Conservation (phyloP, 2,329 filamentous ascomycete genomes). For the Leptographium lundbergii region DNA sequence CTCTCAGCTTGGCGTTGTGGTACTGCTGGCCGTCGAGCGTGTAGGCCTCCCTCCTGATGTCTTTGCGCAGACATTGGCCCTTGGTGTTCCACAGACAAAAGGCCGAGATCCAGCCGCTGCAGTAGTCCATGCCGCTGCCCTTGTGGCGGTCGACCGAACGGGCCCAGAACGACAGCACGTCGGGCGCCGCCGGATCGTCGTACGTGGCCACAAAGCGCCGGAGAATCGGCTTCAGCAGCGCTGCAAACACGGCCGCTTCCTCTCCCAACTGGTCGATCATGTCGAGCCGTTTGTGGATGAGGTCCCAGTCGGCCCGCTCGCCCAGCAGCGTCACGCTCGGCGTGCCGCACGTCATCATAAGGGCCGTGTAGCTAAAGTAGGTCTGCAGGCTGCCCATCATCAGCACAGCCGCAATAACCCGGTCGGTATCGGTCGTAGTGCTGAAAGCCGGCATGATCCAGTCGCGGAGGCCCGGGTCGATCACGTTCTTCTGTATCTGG, state of each 20-base stretch:
- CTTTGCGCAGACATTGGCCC: slow-evolving; percentile 4
- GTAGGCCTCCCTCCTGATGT: neutral
- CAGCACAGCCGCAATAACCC: slow-evolving; percentile 27
- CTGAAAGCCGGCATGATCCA: slow-evolving; percentile 41
- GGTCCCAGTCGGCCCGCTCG: slow-evolving; percentile 29
- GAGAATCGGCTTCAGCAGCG: slow-evolving; percentile 12
- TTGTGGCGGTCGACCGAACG: slow-evolving; percentile 16
- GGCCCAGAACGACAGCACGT: slow-evolving; percentile 17
- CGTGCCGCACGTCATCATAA: slow-evolving; percentile 29
- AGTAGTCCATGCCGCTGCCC: slow-evolving; percentile 17
- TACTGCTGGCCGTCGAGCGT: neutral
- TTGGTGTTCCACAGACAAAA: slow-evolving; percentile 21
- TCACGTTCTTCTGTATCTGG: slow-evolving; percentile 27
- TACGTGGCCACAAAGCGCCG: slow-evolving; percentile 17
- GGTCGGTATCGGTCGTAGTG: slow-evolving; percentile 34
- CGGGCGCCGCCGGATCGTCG: slow-evolving; percentile 12
- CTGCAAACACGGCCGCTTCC: slow-evolving; percentile 11
- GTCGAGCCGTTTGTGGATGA: slow-evolving; percentile 9
- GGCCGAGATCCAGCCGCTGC: slow-evolving; percentile 20
- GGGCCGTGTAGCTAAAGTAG: slow-evolving; percentile 28
- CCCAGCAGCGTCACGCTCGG: slow-evolving; percentile 37
- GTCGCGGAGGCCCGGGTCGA: slow-evolving; percentile 24
- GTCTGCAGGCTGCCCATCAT: slow-evolving; percentile 39
- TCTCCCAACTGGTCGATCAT: slow-evolving; percentile 6
- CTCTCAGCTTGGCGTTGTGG: neutral